A percentile compares a stretch with the other conserved stretches of the same genome.
phyloP scores from a whole-genome alignment of 345 rosid species.

The Streptanthus diversifolius region DNA sequence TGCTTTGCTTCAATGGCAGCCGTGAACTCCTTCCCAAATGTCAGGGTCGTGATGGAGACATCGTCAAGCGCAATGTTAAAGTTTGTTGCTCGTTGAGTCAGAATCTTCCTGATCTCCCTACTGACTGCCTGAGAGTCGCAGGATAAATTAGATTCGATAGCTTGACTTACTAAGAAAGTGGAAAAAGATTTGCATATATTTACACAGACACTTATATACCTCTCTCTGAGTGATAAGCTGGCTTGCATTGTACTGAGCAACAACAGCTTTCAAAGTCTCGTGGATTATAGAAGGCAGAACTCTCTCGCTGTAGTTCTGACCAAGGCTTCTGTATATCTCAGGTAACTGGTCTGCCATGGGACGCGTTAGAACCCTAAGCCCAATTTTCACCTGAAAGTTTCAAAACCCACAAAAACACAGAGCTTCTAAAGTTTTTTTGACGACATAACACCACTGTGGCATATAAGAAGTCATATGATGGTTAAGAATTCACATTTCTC shows the following conservation, averaged over 20 bases:
- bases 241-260: constrained; percentile 92
- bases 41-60: constrained; percentile 80
- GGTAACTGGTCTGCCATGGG: constrained; percentile 70
- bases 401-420: background rate
- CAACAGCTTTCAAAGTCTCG: constrained; percentile 87
- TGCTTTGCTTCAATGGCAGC: constrained; percentile 95
- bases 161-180: background rate
- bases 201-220: constrained; percentile 37
- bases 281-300: constrained; percentile 80
- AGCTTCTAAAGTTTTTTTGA: background rate
- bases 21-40: constrained; percentile 90
- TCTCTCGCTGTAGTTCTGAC: constrained; percentile 79
- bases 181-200: background rate
- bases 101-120: constrained; percentile 71
- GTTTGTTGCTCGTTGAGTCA: constrained; percentile 71
- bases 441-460: background rate
- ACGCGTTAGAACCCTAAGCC: constrained; percentile 90
- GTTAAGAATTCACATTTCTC: background rate
- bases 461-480: background rate
- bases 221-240: constrained; percentile 96
- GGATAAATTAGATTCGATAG: background rate
- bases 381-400: constrained; percentile 67
- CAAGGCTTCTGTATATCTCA: constrained; percentile 63
- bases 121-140: constrained; percentile 53
- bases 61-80: constrained; percentile 83